phyloP scores from a whole-genome alignment of 2,329 filamentous ascomycete species.

The Chalaropsis ovoidea region DNA sequence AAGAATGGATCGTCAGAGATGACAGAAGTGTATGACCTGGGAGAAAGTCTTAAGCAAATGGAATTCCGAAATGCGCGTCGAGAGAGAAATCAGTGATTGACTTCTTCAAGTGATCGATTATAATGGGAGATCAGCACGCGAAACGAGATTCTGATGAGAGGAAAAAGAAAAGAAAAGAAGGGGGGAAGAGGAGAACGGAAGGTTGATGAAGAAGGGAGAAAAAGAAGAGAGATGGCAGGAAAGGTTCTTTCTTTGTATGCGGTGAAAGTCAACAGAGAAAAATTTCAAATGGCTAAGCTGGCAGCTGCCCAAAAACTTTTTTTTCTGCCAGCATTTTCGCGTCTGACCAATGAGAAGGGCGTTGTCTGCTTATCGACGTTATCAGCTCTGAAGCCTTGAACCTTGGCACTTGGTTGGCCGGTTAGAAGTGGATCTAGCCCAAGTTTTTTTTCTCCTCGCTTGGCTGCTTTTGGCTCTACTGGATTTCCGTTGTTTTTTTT shows the following conservation, averaged over 20 bases:
- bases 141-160: conserved; percentile 11
- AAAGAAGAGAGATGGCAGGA: conserved; percentile 24
- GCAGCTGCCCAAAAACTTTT: conserved; percentile 21
- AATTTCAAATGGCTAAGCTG: conserved; percentile 20
- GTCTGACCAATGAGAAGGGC: conserved; percentile 14
- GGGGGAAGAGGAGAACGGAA: neutral
- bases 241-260: conserved; percentile 17
- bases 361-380: conserved; percentile 16
- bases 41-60: neutral
- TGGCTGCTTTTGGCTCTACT: neutral
- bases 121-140: conserved; percentile 19
- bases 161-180: conserved; percentile 10
- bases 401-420: conserved; percentile 8
- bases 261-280: conserved; percentile 14
- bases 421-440: neutral
- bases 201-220: conserved; percentile 19
- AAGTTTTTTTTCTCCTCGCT: conserved; percentile 1
- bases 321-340: conserved; percentile 23
- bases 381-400: conserved; percentile 22
- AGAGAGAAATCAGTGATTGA: conserved; percentile 17
- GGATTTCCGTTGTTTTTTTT: neutral
- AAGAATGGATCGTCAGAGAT: conserved; percentile 10
- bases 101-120: conserved; percentile 9
- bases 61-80: conserved; percentile 17
- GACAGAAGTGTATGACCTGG: neutral